Conservation (phyloP, 2,329 filamentous ascomycete genomes). For the Macrophomina tecta region DNA sequence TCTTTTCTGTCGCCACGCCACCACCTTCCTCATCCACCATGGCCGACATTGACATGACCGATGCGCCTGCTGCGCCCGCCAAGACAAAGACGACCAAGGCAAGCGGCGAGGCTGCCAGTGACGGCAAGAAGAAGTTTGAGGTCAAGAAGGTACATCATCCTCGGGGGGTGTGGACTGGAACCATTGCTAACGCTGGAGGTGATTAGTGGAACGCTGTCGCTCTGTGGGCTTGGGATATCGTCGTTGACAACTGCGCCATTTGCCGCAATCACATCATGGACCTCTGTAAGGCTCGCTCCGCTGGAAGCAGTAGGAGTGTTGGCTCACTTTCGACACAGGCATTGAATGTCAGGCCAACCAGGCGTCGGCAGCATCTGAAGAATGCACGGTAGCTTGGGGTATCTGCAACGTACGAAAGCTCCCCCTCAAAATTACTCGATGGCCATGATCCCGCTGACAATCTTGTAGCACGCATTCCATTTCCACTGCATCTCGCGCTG, state of each 20-base stretch:
- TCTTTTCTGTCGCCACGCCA: not conserved
- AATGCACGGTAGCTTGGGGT: conserved; percentile 98
- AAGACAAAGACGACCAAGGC: conserved; percentile 61
- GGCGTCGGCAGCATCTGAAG: conserved; percentile 93
- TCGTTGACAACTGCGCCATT: conserved; percentile 99
- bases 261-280: conserved; percentile 99
- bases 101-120: conserved; percentile 52
- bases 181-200: not conserved
- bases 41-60: conserved; percentile 97
- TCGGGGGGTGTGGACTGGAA: not conserved
- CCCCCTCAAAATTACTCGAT: not conserved
- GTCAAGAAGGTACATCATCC: conserved; percentile 83
- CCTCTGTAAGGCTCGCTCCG: conserved; percentile 69
- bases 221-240: conserved; percentile 99
- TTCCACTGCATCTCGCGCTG: conserved; percentile 99
- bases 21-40: conserved; percentile 56
- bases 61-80: conserved; percentile 64
- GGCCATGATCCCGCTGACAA: conserved; percentile 3
- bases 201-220: conserved; percentile 95
- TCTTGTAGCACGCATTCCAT: conserved; percentile 89
- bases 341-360: conserved; percentile 99
- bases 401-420: conserved; percentile 88
- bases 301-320: conserved; percentile 27
- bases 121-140: conserved; percentile 90
- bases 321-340: conserved; percentile 56